Conservation (phyloP, 768 basidiomycete genomes). For the Trametes maxima region DNA sequence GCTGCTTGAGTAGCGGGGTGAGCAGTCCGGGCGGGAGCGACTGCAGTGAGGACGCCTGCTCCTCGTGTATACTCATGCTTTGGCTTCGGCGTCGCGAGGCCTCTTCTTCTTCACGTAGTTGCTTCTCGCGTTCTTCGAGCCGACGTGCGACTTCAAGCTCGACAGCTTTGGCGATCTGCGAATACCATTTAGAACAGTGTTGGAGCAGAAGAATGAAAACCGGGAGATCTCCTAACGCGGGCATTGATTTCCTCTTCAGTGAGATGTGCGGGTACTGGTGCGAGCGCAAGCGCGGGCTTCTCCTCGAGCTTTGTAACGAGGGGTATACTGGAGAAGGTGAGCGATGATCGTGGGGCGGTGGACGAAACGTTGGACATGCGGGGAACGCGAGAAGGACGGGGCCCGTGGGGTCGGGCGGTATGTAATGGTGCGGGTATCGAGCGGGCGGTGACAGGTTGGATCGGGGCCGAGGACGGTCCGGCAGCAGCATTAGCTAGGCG, state of each 20-base stretch:
- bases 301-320: conserved; percentile 10
- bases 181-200: neutral
- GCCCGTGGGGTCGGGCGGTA: conserved; percentile 42
- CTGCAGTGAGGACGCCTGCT: conserved; percentile 17
- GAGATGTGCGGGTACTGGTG: conserved; percentile 37
- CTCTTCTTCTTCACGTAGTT: conserved; percentile 29
- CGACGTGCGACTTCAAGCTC: conserved; percentile 74
- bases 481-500: neutral
- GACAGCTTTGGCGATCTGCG: conserved; percentile 71
- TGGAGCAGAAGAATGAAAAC: neutral
- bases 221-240: conserved; percentile 46
- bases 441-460: conserved; percentile 57
- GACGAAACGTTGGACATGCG: conserved; percentile 22
- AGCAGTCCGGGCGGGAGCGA: conserved; percentile 52
- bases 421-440: conserved; percentile 66
- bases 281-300: neutral
- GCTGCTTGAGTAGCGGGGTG: conserved; percentile 62
- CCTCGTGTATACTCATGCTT: conserved; percentile 34
- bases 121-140: conserved; percentile 45
- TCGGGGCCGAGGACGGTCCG: neutral
- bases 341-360: neutral
- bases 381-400: conserved; percentile 27
- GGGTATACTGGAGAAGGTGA: conserved; percentile 9
- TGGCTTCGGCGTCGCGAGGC: conserved; percentile 7
- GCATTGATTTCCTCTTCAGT: conserved; percentile 78